These are phyloP conservation scores for Lactarius evosmus DNA, from an alignment of 768 basidiomycete species.

Conservation along the genomic window DNA sequence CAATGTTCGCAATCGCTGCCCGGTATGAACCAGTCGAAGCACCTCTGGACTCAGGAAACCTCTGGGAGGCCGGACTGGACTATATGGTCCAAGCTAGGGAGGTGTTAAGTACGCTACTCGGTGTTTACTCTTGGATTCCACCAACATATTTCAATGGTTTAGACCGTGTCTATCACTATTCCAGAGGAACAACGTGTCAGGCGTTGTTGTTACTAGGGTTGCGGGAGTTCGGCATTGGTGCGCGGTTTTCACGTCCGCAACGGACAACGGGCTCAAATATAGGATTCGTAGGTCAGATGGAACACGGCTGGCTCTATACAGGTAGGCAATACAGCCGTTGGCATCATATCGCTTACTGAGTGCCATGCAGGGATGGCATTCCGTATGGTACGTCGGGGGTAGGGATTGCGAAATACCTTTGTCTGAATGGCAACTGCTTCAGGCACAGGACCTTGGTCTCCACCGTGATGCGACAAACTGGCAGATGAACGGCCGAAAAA, in stretches of 20 bases:
- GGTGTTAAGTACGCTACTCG: conserved; percentile 54
- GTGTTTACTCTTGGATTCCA: not conserved
- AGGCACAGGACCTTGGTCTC: conserved; percentile 80
- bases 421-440: conserved; percentile 16
- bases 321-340: conserved; percentile 41
- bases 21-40: conserved; percentile 56
- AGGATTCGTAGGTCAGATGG: conserved; percentile 52
- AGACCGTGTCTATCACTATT: conserved; percentile 65
- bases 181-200: conserved; percentile 74
- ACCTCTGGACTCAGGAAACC: conserved; percentile 46
- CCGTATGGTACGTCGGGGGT: conserved; percentile 52
- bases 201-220: conserved; percentile 75
- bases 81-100: conserved; percentile 61
- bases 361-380: conserved; percentile 59
- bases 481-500: conserved; percentile 56
- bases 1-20: conserved; percentile 80
- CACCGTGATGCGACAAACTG: conserved; percentile 77
- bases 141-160: conserved; percentile 6
- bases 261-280: not conserved
- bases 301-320: conserved; percentile 82
- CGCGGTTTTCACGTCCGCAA: conserved; percentile 23
- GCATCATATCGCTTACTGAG: not conserved
- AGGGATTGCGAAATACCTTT: not conserved
- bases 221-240: conserved; percentile 82
- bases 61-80: conserved; percentile 67